Evolutionary conservation across 805 yeast genomes (phyloP), one percentile per base, ranked within the genome.

Genomic region (Saccharomyces paradoxus): DNA sequence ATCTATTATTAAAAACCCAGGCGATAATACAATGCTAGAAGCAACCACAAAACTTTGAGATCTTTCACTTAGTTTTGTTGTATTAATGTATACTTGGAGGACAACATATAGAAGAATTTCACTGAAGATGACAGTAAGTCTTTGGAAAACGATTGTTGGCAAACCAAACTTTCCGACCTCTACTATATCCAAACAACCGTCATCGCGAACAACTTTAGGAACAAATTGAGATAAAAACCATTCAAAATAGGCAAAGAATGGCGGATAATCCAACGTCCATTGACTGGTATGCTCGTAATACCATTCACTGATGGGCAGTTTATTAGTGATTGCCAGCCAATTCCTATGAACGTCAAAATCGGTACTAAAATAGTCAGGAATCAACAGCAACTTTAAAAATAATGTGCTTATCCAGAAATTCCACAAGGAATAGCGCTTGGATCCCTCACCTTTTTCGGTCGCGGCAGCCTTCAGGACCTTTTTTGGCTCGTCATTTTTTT

Each of bases 211-310:
- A 0, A 65, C 29, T 1, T 61, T 50, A 0, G 96, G 96, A 1
- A 87, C 92, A 53, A 87, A 77, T 51, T 77, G 84, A 0, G 96
- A 77, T 50, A 94, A 67, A 2, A 77, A 22, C 87, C 90, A 89
- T 69, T 94, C 99, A 62, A 94, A 92, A 70, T 89, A 91, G 0
- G 99, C 99, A 71, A 94, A 94, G 63, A 90, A 88, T 0, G 99
- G 99, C 10, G 99, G 99, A 71, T 92, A 94, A 69, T 94, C 99
- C 46, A 94, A 73, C 0, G 98, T 94, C 97, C 98, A 94, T 66
- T 87, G 90, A 48, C 81, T 79, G 0, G 89, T 82, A 49, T 76
- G 70, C 59, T 94, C 96, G 46, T 77, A 67, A 67, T 94, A 94
- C 99, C 99, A 94, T 53, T 86, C 68, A 14, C 72, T 71, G 17